These are phyloP conservation scores for Eutypella sp. DNA, from an alignment of 2,329 filamentous ascomycete genomes.

Conservation along the genomic window DNA sequence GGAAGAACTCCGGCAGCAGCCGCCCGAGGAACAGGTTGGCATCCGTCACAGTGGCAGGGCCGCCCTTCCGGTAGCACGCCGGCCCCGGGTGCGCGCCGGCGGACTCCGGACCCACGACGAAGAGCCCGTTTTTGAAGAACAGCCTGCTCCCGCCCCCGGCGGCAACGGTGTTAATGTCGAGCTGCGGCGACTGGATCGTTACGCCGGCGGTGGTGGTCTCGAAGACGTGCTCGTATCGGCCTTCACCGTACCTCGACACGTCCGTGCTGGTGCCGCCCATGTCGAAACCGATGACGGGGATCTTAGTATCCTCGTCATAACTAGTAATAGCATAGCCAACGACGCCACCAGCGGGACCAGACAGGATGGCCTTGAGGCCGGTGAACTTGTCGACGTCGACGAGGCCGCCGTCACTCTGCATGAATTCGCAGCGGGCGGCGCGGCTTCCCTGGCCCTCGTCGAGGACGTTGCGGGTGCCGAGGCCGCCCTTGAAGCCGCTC, in stretches of 20 bases:
- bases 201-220: conserved; percentile 93
- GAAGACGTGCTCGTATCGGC: conserved; percentile 87
- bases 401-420: conserved; percentile 79
- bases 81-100: conserved; percentile 86
- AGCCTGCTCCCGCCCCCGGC: conserved; percentile 81
- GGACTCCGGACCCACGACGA: conserved; percentile 85
- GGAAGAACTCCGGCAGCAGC: conserved; percentile 85
- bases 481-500: conserved; percentile 71
- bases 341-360: conserved; percentile 87
- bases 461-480: conserved; percentile 72
- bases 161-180: conserved; percentile 93
- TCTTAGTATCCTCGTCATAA: conserved; percentile 77
- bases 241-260: conserved; percentile 79
- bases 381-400: conserved; percentile 78
- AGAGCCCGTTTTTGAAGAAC: conserved; percentile 85
- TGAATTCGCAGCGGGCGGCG: conserved; percentile 85
- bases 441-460: conserved; percentile 56
- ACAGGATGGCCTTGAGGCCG: conserved; percentile 78
- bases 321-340: conserved; percentile 90
- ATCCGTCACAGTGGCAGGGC: conserved; percentile 88
- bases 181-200: conserved; percentile 84
- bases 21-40: conserved; percentile 83
- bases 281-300: conserved; percentile 88
- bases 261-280: conserved; percentile 90
- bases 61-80: conserved; percentile 85